phyloP scores from a whole-genome alignment of 768 basidiomycete species.

The Termitomyces sp. region DNA sequence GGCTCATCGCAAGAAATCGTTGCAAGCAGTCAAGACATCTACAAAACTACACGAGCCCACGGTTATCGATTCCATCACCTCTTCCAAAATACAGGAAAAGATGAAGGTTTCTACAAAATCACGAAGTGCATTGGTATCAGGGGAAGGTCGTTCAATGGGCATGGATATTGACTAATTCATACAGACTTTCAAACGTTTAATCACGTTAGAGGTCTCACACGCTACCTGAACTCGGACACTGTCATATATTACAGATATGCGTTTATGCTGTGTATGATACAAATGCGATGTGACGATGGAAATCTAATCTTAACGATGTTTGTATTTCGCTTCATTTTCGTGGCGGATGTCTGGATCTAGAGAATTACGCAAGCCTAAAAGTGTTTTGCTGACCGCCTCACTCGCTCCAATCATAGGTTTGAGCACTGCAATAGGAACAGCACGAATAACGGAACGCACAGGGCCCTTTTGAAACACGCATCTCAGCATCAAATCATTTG shows the following conservation, averaged over 20 bases:
- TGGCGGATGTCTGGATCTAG: constrained; percentile 79
- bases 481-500: constrained; percentile 1
- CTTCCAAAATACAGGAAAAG: constrained; percentile 62
- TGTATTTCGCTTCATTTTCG: constrained; percentile 94
- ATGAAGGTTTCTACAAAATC: constrained; percentile 65
- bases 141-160: constrained; percentile 84
- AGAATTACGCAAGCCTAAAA: constrained; percentile 89
- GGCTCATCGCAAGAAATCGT: constrained; percentile 61
- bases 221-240: not conserved
- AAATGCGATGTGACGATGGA: constrained; percentile 3
- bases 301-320: constrained; percentile 49
- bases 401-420: constrained; percentile 98
- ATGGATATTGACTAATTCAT: constrained; percentile 65
- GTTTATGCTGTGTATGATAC: constrained; percentile 14
- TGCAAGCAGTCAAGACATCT: constrained; percentile 52
- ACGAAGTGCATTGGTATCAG: constrained; percentile 70
- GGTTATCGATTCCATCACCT: constrained; percentile 31
- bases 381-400: constrained; percentile 93
- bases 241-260: constrained; percentile 1
- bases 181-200: not conserved
- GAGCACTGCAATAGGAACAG: constrained; percentile 94
- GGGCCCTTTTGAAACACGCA: constrained; percentile 56
- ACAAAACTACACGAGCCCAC: constrained; percentile 66
- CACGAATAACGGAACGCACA: constrained; percentile 89
- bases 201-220: not conserved